phyloP scores from a whole-genome alignment of 495 filamentous ascomycete species.

The Aspergillus ostianus region DNA sequence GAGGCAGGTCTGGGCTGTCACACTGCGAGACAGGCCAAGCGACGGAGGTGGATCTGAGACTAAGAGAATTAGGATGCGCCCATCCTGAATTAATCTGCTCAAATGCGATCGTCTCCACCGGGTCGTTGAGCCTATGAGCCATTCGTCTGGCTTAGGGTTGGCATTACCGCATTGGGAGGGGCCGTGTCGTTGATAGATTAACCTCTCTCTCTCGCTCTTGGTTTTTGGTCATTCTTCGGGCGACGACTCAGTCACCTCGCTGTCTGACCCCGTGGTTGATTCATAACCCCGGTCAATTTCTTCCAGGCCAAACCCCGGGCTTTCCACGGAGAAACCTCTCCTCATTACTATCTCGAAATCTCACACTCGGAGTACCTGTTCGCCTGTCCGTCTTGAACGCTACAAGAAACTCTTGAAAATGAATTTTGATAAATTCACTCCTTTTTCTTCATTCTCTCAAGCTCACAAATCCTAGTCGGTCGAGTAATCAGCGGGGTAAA shows the following conservation, averaged over 20 bases:
- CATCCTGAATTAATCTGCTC: constrained; percentile 9
- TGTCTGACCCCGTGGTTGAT: background rate
- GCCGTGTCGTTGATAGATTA: background rate
- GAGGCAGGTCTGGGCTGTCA: background rate
- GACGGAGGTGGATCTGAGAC: background rate
- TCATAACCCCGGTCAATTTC: background rate
- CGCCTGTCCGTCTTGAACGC: too few relatives aligned
- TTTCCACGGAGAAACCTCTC: too few relatives aligned
- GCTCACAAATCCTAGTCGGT: too few relatives aligned
- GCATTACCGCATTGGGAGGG: background rate
- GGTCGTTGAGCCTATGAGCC: background rate
- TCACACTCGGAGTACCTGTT: too few relatives aligned
- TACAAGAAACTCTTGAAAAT: too few relatives aligned
- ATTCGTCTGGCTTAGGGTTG: background rate
- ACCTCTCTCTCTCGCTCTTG: background rate
- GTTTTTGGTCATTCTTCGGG: background rate
- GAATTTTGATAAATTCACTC: too few relatives aligned
- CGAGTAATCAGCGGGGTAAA: too few relatives aligned
- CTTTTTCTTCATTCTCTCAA: too few relatives aligned
- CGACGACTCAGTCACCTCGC: background rate
- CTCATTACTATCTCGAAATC: too few relatives aligned
- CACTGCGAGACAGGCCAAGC: background rate
- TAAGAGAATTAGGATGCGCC: background rate
- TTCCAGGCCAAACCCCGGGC: too few relatives aligned
- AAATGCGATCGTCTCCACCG: constrained; percentile 9